phyloP scores from a whole-genome alignment of 2,329 filamentous ascomycete species.

The Exophiala calicioides region DNA sequence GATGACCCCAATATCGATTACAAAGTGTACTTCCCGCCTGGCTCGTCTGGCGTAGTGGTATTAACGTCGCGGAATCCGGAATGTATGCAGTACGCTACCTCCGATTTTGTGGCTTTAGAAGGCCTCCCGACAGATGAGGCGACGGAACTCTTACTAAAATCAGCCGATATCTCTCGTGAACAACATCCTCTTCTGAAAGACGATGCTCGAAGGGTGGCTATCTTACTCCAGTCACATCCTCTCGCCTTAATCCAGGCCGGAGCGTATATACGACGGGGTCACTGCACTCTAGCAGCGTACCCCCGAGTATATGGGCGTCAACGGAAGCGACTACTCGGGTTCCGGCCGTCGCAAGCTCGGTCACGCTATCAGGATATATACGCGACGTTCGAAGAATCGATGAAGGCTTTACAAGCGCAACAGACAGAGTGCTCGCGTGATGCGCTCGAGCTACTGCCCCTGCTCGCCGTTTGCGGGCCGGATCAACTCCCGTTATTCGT shows the following conservation, averaged over 20 bases:
- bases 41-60: slow-evolving; percentile 16
- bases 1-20: slow-evolving; percentile 25
- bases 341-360: slow-evolving; percentile 31
- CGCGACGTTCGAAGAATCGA: slow-evolving; percentile 41
- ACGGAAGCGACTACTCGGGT: slow-evolving; percentile 34
- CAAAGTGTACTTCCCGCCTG: slow-evolving; percentile 18
- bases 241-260: slow-evolving; percentile 26
- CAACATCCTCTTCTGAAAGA: slow-evolving; percentile 1
- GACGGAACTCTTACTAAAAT: slow-evolving; percentile 16
- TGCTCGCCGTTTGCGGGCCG: slow-evolving; percentile 35
- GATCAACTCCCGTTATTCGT: slow-evolving; percentile 33
- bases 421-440: slow-evolving; percentile 18
- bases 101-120: slow-evolving; percentile 6
- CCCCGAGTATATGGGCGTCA: slow-evolving; percentile 29
- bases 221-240: slow-evolving; percentile 24
- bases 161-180: neutral
- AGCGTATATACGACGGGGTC: slow-evolving; percentile 33
- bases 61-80: slow-evolving; percentile 26
- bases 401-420: slow-evolving; percentile 27
- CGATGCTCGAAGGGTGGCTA: slow-evolving; percentile 13
- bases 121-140: slow-evolving; percentile 13
- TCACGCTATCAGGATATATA: slow-evolving; percentile 41
- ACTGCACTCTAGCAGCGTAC: slow-evolving; percentile 33
- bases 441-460: slow-evolving; percentile 34
- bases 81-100: slow-evolving; percentile 20